Evolutionary conservation across 805 yeast genomes (phyloP), one percentile per base, ranked within the genome.

Genomic region (Komagataella pastoris): DNA sequence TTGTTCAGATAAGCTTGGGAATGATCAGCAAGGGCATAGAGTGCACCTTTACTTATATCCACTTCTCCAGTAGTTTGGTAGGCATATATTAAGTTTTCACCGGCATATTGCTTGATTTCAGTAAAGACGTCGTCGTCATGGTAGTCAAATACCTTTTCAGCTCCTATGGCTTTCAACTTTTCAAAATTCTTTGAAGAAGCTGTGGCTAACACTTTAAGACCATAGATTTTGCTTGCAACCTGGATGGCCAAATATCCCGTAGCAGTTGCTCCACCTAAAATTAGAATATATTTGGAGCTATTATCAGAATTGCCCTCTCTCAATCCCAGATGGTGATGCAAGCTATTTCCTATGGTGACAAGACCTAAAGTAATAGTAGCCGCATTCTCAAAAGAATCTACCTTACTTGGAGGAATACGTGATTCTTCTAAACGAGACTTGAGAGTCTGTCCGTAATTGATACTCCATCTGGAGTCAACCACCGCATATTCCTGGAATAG

Each of bases 241-340:
- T 85, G 90, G 51, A 81, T 73, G 7, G 80, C 78, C 21, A 68
- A 49, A 50, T 68, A 70, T 24, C 88, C 89, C 7, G 82, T 72
- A 18, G 84, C 74, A 19, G 85, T 73, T n/a, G 87, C 78, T 55
- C 85, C 90, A 59, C 84, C 83, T 81, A 83, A 79, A 48, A 81
- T 67, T 49, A 81, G 59, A 46, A 80, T 60, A 54, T 68, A 67
- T 53, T 68, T 68, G 47, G 67, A 70, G 8, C 58, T 54, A 51
- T 70, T 69, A 2, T 59, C 56, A 2, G 54, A 23, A 40, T 56
- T 54, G 24, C 55, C 57, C 24, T 51, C 54, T 8, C 53, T 48
- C 14, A 58, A 50, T 19, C 65, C 64, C 43, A 78, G 59, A 47
- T 64, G 61, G 57, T 65, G 63, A 51, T 58, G 58, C 48, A 68